A percentile compares a stretch with the other conserved stretches of the same genome.
Evolutionary conservation across 495 filamentous ascomycete species (phyloP).

Genomic region (Evansstolkia leycettana): DNA sequence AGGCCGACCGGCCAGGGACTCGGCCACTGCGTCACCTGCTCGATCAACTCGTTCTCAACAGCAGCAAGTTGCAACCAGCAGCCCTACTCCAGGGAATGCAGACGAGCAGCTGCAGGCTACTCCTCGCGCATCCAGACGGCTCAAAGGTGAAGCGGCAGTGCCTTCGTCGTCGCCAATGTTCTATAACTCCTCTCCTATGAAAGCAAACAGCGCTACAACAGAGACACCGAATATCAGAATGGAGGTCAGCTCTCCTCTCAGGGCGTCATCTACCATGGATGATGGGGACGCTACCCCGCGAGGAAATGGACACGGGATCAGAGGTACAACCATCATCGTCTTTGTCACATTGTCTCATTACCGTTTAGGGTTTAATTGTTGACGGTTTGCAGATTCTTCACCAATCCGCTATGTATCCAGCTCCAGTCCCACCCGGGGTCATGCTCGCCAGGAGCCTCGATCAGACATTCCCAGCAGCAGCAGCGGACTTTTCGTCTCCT

Average conservation of each 20-base stretch:
- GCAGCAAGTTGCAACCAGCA: conserved; percentile 26
- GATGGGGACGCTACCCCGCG: conserved; percentile 64
- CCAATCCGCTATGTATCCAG: conserved; percentile 81
- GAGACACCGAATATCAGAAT: conserved; percentile 41
- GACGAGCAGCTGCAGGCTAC: conserved; percentile 23
- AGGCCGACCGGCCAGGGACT: conserved; percentile 29
- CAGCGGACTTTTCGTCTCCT: conserved; percentile 75
- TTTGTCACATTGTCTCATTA: not conserved
- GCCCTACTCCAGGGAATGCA: conserved; percentile 13
- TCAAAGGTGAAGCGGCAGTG: conserved; percentile 23
- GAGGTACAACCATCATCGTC: conserved; percentile 49
- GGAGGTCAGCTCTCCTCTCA: conserved; percentile 54
- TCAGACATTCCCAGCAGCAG: conserved; percentile 63
- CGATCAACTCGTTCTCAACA: conserved; percentile 27
- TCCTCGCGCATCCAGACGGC: conserved; percentile 32
- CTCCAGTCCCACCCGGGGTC: conserved; percentile 61
- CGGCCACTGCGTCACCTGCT: conserved; percentile 26
- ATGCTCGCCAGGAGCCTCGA: conserved; percentile 37
- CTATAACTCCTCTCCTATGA: conserved; percentile 65
- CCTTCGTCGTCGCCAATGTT: conserved; percentile 71
- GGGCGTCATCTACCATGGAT: conserved; percentile 43
- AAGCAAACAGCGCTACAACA: conserved; percentile 40
- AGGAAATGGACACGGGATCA: conserved; percentile 44
- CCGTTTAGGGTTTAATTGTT: no score
- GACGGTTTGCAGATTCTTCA: conserved; percentile 55